Percentiles rank a stretch among this genome's conserved stretches.
phyloP scores from a whole-genome alignment of 1,284 basidiomycete species.

The Jaminaea rosea region DNA sequence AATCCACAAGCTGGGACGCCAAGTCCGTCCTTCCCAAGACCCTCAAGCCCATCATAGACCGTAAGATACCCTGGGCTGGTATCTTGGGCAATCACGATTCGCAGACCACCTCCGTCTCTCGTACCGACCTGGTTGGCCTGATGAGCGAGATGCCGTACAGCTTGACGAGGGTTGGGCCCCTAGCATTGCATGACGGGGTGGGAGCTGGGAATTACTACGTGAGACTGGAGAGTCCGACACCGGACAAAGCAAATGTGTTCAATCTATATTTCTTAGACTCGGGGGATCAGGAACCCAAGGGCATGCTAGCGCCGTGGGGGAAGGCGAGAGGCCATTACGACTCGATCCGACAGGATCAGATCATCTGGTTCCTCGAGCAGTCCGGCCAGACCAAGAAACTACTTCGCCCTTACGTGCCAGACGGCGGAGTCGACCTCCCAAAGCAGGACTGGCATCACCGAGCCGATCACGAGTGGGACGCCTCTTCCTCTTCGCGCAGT shows the following conservation, averaged over 20 bases:
- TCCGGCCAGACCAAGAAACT: constrained; percentile 9
- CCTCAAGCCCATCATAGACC: constrained; percentile 63
- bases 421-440: constrained; percentile 18
- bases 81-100: constrained; percentile 72
- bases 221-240: constrained; percentile 13
- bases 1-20: constrained; percentile 76
- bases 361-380: constrained; percentile 27
- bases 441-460: constrained; percentile 5
- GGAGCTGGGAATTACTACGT: constrained; percentile 23
- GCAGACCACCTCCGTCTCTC: constrained; percentile 23
- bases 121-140: constrained; percentile 58
- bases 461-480: constrained; percentile 11
- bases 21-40: constrained; percentile 80
- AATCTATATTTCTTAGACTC: constrained; percentile 91
- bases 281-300: constrained; percentile 51
- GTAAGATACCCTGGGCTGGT: constrained; percentile 74
- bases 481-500: constrained; percentile 9
- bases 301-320: too few relatives aligned
- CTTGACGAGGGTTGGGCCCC: constrained; percentile 67
- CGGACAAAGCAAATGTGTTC: constrained; percentile 64
- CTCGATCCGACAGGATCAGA: constrained; percentile 32
- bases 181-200: constrained; percentile 68
- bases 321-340: too few relatives aligned
- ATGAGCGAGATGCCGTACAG: constrained; percentile 69
- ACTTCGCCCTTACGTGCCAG: constrained; percentile 23